Conservation (phyloP, 306 rosid genomes). For the Medicago lupulina region DNA sequence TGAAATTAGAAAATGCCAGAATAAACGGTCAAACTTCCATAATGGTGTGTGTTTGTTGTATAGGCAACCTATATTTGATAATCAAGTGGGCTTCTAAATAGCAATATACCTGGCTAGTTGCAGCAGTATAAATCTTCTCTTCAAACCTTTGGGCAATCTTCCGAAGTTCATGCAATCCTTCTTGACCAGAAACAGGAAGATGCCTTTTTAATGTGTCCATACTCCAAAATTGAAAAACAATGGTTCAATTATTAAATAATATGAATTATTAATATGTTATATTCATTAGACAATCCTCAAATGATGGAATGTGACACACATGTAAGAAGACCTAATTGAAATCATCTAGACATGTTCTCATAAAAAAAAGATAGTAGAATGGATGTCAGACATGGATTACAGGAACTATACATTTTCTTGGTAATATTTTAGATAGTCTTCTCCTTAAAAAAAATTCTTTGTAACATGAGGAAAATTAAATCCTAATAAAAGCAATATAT, state of each 20-base stretch:
- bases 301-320: not conserved
- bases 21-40: slow-evolving; percentile 18
- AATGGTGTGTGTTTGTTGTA: not conserved
- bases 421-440: not conserved
- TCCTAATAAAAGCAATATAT: not conserved
- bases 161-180: slow-evolving; percentile 70
- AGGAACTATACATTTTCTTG: not conserved
- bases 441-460: not conserved
- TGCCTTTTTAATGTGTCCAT: slow-evolving; percentile 82
- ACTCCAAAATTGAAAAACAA: slow-evolving; percentile 50
- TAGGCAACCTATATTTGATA: slow-evolving; percentile 3
- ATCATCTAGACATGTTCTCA: not conserved
- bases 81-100: not conserved
- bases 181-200: slow-evolving; percentile 71
- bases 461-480: slow-evolving; percentile 9
- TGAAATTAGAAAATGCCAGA: slow-evolving; percentile 41
- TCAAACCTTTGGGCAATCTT: slow-evolving; percentile 83
- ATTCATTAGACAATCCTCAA: slow-evolving; percentile 27
- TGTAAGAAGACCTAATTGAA: not conserved
- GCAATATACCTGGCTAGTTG: slow-evolving; percentile 70
- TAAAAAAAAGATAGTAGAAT: not conserved
- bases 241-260: slow-evolving; percentile 24
- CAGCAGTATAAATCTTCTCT: slow-evolving; percentile 75
- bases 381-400: not conserved
- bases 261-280: slow-evolving; percentile 7